Base-by-base conservation (phyloP, 1,139 yeast genomes). In the Arxiozyma slooffiae region DNA sequence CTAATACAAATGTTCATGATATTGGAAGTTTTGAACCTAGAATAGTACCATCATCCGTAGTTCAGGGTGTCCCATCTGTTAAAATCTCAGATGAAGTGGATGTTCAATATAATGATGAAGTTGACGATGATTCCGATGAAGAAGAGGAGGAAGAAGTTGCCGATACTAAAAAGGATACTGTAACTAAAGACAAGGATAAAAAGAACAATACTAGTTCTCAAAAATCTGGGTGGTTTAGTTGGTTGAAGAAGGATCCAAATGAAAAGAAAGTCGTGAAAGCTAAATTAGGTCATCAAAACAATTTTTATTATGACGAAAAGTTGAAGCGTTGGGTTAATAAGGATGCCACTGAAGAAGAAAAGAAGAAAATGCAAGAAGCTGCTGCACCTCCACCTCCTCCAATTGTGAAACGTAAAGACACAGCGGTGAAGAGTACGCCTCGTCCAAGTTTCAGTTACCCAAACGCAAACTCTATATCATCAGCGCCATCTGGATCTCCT, bases 301-400 rank as follows among this genome's bases (percentile, higher is more conserved):
- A 78, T 38, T 84, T 92, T 61, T 79, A 79, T 59, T 94, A 81
- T 64, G 96, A 90, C 68, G 94, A 87, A 60, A 80, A 84, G 54
- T 77, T 86, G 62, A 83, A 85, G 63, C 77, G 96, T 62, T 92
- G 97, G 96, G 80, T 92, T 50, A 83, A 87, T 62, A 80, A 79
- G 54, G 80, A 81, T 53, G 78, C 77, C 20, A 80, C 86, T 1
- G 78, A 85, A 44, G 81, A 81, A 55, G 96, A 88, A 47, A 87
- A 83, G 57, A 75, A 80, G 53, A 72, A 71, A 53, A 69, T 77
- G 8, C 48, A 1, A 80, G 89, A 2, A 87, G 70, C 78, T 1
- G 76, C 80, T 1, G 81, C 92, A 0, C 90, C 95, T 1, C 94
- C 95, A 1, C 92, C 94, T 2, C 87, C 88, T 37, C 77, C 74